These are phyloP conservation scores for Globisporangium alternatum DNA, from an alignment of 352 stramenopile species.

Conservation along the genomic window DNA sequence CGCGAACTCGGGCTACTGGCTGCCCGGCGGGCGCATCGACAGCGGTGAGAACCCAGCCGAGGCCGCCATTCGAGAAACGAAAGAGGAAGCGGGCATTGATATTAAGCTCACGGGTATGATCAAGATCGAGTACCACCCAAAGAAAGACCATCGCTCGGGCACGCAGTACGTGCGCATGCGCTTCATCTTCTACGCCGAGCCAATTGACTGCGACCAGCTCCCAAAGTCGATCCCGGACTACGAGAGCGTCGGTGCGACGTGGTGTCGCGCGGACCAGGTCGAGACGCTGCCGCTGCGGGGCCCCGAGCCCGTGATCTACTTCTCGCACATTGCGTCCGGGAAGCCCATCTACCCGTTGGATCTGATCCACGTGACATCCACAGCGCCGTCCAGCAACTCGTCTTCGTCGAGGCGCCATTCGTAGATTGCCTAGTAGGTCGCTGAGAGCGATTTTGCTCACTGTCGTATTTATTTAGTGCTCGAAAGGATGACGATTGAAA, in stretches of 20 bases:
- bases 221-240: conserved; percentile 89
- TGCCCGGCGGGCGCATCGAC: conserved; percentile 76
- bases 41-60: conserved; percentile 71
- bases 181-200: conserved; percentile 83
- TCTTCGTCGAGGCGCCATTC: conserved; percentile 11
- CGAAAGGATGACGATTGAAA: neutral
- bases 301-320: conserved; percentile 71
- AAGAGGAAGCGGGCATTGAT: conserved; percentile 82
- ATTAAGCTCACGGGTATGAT: conserved; percentile 75
- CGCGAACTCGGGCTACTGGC: conserved; percentile 82
- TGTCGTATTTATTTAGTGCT: conserved; percentile 10
- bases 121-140: conserved; percentile 86
- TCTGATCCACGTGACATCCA: conserved; percentile 63
- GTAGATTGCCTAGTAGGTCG: neutral
- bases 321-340: conserved; percentile 63
- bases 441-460: neutral
- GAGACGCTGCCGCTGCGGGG: conserved; percentile 60
- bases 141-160: conserved; percentile 66
- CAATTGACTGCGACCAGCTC: conserved; percentile 67
- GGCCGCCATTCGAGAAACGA: conserved; percentile 82
- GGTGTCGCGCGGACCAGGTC: conserved; percentile 74
- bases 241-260: conserved; percentile 78
- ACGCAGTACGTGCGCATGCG: conserved; percentile 83
- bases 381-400: conserved; percentile 20
- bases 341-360: conserved; percentile 77